Conservation (phyloP, 164 flowering plant genomes). For the Cinnamomum chago region DNA sequence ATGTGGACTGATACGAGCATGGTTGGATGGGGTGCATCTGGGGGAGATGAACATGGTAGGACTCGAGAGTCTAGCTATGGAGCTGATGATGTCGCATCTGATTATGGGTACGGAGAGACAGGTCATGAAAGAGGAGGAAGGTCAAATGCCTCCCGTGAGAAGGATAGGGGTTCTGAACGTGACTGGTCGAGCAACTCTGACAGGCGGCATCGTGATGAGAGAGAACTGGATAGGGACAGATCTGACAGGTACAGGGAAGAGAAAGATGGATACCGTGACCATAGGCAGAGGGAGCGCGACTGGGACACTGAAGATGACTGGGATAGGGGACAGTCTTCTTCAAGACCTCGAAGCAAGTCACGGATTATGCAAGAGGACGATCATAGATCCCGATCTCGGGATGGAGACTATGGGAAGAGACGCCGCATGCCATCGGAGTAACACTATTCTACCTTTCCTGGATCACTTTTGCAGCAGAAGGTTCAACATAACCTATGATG, state of each 20-base stretch:
- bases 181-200: conserved; percentile 57
- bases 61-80: conserved; percentile 67
- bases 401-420: conserved; percentile 80
- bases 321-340: conserved; percentile 69
- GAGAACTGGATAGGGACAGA: conserved; percentile 54
- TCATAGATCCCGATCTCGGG: conserved; percentile 69
- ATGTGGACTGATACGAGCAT: conserved; percentile 66
- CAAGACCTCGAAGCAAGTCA: conserved; percentile 69
- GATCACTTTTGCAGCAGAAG: no score
- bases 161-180: conserved; percentile 56
- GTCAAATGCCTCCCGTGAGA: conserved; percentile 53
- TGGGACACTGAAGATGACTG: conserved; percentile 54
- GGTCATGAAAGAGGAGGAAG: conserved; percentile 47
- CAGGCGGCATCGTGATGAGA: conserved; percentile 57
- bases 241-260: conserved; percentile 22
- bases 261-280: no score
- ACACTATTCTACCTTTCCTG: conserved; percentile 15
- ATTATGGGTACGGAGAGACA: conserved; percentile 57
- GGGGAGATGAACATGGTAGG: conserved; percentile 45
- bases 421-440: conserved; percentile 70
- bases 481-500: no score
- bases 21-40: conserved; percentile 44
- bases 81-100: conserved; percentile 69
- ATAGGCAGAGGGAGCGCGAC: conserved; percentile 30
- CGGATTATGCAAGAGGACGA: conserved; percentile 57